phyloP scores from a whole-genome alignment of 371 early-diverging fungal species.

The Zychaea mexicana region DNA sequence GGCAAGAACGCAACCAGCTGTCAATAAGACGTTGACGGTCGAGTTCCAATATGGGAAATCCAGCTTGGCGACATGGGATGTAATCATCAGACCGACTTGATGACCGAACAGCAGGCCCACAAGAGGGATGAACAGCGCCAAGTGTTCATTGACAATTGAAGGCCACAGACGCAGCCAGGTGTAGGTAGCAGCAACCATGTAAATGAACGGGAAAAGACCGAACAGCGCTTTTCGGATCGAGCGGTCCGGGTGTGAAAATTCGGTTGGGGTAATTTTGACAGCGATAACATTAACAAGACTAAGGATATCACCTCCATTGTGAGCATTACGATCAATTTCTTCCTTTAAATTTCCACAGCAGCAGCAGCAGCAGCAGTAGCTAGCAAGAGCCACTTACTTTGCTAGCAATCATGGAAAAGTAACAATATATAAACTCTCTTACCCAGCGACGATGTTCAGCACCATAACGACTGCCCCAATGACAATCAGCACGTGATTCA shows the following conservation, averaged over 20 bases:
- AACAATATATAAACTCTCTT: constrained; percentile 21
- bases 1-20: constrained; percentile 71
- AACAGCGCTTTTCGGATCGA: constrained; percentile 57
- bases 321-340: no score
- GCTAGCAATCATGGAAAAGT: no score
- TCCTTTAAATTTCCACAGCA: no score
- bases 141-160: constrained; percentile 59
- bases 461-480: constrained; percentile 57
- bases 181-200: constrained; percentile 53
- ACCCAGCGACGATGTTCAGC: constrained; percentile 65
- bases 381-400: no score
- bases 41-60: constrained; percentile 76
- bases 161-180: constrained; percentile 80
- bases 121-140: constrained; percentile 69
- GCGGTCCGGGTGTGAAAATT: constrained; percentile 40
- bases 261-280: constrained; percentile 36
- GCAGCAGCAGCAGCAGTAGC: no score
- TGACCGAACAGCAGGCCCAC: constrained; percentile 83
- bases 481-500: constrained; percentile 65
- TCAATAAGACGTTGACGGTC: constrained; percentile 48
- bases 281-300: constrained; percentile 32
- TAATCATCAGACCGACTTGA: constrained; percentile 83
- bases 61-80: constrained; percentile 83
- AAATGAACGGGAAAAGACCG: constrained; percentile 68
- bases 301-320: constrained; percentile 3